A percentile compares a stretch with the other conserved stretches of the same genome.
Conservation (phyloP, 441 rosid species). For the Gossypium trilobum region DNA sequence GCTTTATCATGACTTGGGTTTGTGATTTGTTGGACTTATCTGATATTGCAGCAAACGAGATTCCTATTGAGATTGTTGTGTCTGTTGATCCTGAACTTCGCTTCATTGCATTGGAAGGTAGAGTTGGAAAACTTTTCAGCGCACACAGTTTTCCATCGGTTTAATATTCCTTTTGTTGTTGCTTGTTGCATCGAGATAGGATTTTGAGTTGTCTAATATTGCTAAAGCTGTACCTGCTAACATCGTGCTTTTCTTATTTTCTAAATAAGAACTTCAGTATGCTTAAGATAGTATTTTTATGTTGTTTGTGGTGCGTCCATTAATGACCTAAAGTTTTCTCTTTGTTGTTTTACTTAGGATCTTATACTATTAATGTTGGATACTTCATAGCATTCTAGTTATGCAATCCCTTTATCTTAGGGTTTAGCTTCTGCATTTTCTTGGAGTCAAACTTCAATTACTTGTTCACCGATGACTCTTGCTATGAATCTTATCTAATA, state of each 20-base stretch:
- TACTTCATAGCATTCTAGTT: neutral
- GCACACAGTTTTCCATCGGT: neutral
- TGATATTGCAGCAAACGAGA: constrained; percentile 35
- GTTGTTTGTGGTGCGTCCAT: neutral
- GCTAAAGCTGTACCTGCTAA: neutral
- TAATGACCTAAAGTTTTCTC: neutral
- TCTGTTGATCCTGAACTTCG: constrained; percentile 55
- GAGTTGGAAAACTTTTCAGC: neutral
- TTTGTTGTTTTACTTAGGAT: neutral
- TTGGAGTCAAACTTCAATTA: neutral
- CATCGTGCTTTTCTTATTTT: neutral
- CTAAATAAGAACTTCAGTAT: neutral
- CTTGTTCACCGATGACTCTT: neutral
- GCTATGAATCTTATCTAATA: neutral
- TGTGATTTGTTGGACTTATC: constrained; percentile 17
- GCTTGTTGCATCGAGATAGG: neutral
- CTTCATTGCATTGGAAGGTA: constrained; percentile 78
- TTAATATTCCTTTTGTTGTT: neutral
- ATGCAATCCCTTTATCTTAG: neutral
- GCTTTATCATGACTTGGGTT: constrained; percentile 1
- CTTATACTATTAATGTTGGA: neutral
- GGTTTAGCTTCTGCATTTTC: neutral
- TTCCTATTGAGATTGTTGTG: constrained; percentile 37
- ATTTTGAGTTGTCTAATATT: neutral
- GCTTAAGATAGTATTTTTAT: neutral